Percentiles rank a stretch among this genome's conserved stretches.
Evolutionary conservation across 2,329 filamentous ascomycete species (phyloP).

Genomic region (Talaromyces marneffei): DNA sequence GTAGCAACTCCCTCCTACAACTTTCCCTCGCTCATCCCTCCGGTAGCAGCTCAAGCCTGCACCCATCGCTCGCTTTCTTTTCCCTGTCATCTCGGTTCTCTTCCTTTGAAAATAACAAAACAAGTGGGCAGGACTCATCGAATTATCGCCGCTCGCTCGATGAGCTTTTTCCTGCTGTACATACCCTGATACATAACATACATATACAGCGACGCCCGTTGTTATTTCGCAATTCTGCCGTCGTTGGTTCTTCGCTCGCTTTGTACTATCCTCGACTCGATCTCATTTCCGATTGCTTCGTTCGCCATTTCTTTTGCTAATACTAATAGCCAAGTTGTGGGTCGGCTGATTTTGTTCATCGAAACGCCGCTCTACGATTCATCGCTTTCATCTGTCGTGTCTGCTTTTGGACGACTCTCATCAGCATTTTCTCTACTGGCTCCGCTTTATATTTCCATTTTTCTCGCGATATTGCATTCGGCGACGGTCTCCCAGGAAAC

Average conservation of each 20-base stretch:
- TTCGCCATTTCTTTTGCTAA: background rate
- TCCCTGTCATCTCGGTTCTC: background rate
- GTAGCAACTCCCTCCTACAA: background rate
- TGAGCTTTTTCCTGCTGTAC: background rate
- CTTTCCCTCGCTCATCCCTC: background rate
- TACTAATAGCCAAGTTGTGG: background rate
- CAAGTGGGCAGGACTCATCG: background rate
- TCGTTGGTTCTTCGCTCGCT: background rate
- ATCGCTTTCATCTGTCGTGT: background rate
- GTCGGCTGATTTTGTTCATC: background rate
- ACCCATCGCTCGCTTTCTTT: conserved; percentile 5
- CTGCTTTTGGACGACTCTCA: background rate
- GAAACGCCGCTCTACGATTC: background rate
- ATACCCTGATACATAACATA: background rate
- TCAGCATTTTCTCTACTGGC: background rate
- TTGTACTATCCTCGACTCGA: background rate
- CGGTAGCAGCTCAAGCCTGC: background rate
- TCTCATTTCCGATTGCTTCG: background rate
- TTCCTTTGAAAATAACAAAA: background rate
- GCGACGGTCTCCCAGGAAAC: background rate
- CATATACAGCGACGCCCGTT: background rate
- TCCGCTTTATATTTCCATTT: background rate
- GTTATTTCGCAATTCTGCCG: background rate
- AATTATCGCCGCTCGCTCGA: conserved; percentile 5
- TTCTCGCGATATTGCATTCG: background rate